phyloP scores from a whole-genome alignment of 2,329 filamentous ascomycete genomes.

The Aspergillus brasiliensis region DNA sequence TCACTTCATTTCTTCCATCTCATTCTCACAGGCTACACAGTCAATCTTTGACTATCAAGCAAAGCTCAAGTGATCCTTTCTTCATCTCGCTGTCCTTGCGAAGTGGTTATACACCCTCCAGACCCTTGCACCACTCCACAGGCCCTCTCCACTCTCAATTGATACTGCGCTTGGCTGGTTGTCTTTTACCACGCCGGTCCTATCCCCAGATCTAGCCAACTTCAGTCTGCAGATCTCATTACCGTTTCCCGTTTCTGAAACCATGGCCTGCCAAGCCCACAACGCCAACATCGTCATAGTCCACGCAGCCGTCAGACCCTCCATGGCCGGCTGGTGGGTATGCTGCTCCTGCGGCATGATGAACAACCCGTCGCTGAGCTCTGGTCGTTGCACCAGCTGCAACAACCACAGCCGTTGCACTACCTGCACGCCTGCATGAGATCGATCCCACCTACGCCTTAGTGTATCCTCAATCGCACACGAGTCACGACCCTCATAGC shows the following conservation, averaged over 20 bases:
- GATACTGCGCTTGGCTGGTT: not conserved
- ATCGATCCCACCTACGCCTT: no score
- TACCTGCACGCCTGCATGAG: not conserved
- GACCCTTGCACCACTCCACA: not conserved
- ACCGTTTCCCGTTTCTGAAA: not conserved
- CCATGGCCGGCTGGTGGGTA: constrained; percentile 23
- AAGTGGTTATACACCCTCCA: not conserved
- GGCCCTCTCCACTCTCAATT: not conserved
- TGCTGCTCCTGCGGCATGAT: constrained; percentile 25
- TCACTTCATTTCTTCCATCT: not conserved
- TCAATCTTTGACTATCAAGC: not conserved
- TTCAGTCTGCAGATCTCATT: not conserved
- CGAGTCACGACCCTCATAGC: not conserved
- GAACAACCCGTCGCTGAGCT: constrained; percentile 24
- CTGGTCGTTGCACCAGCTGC: constrained; percentile 23
- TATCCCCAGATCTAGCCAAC: not conserved
- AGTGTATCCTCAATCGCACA: not conserved
- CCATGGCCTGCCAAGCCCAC: not conserved
- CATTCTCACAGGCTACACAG: not conserved
- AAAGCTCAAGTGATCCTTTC: not conserved
- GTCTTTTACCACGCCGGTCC: not conserved
- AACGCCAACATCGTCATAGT: not conserved
- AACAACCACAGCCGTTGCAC: constrained; percentile 9
- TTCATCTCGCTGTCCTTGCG: not conserved
- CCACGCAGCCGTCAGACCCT: not conserved